A percentile compares a stretch with the other conserved stretches of the same genome.
phyloP scores from a whole-genome alignment of 495 filamentous ascomycete species.

The Xylaria telfairii region DNA sequence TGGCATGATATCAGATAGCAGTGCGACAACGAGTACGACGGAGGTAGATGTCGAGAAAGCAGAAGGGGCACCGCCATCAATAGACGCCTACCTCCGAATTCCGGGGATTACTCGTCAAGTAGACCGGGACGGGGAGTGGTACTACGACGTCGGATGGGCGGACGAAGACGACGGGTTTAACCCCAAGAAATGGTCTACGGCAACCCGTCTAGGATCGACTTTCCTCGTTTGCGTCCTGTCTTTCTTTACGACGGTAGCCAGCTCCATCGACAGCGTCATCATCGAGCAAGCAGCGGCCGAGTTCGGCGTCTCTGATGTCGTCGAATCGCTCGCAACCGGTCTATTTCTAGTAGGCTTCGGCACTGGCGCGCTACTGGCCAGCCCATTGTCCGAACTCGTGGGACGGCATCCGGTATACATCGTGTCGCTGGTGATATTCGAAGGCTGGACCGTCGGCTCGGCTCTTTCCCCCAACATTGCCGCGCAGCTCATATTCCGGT shows the following conservation, averaged over 20 bases:
- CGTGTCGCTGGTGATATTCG: conserved; percentile 68
- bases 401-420: conserved; percentile 72
- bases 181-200: conserved; percentile 55
- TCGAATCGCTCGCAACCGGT: conserved; percentile 59
- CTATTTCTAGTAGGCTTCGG: conserved; percentile 71
- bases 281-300: conserved; percentile 50
- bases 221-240: conserved; percentile 54
- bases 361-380: conserved; percentile 56
- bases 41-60: background rate
- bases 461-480: conserved; percentile 73
- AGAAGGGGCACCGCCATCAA: background rate
- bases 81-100: background rate
- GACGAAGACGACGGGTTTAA: conserved; percentile 53
- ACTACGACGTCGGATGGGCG: conserved; percentile 65
- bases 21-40: background rate
- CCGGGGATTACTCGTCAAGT: conserved; percentile 12
- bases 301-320: conserved; percentile 59
- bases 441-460: conserved; percentile 75
- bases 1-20: background rate
- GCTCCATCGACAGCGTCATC: conserved; percentile 57
- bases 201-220: conserved; percentile 47
- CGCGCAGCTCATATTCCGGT: conserved; percentile 73
- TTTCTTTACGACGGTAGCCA: conserved; percentile 58
- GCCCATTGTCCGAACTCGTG: conserved; percentile 62
- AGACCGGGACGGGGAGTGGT: conserved; percentile 13